Base-by-base conservation (phyloP, 2,329 filamentous ascomycete species). In the Apiospora arundinis region DNA sequence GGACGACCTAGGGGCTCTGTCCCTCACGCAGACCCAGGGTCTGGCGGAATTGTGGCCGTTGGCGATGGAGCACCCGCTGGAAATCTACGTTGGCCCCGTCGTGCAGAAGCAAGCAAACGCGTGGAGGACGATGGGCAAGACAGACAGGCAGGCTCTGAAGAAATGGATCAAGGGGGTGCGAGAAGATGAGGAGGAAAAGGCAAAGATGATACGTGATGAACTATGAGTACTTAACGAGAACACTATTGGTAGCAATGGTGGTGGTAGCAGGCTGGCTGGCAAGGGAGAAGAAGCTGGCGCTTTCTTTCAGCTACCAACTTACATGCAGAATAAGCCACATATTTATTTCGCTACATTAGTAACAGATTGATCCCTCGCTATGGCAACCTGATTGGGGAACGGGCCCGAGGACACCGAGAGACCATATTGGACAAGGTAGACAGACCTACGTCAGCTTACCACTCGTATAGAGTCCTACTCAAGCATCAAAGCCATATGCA, bases 1-100 rank as follows among this genome's bases (percentile, higher is more conserved):
- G 77, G 74, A 75, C 18, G 78, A 81, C 52, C 63, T 80, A 1
- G 78, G 74, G 48, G 75, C 77, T 0, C 60, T 75, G 65, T 49
- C 75, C 0, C 28, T 67, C 11, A 68, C 75, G 16, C 73, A 77
- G 52, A 68, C 72, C 2, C 70, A 70, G 12, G 14, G 40, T 7
- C 56, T 78, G 4, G 71, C 74, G 66, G 74, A 77, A 23, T 32
- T 78, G 48, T 80, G 77, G 77, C 78, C 77, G 18, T 69, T 79
- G 12, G 78, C 78, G 37, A 75, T 76, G 48, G 71, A 76, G 11
- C 77, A 79, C 46, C 78, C 77, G 12, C 72, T 76, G n/a, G 56
- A 76, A 46, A 74, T 79, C 12, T 80, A 80, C 45, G 73, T 75
- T 11, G 78, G 78, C 1, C 73, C 74, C 28, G 32, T 32, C 28